Evolutionary conservation across 805 yeast species (phyloP).

Genomic region (Wickerhamiella kazuoi): DNA sequence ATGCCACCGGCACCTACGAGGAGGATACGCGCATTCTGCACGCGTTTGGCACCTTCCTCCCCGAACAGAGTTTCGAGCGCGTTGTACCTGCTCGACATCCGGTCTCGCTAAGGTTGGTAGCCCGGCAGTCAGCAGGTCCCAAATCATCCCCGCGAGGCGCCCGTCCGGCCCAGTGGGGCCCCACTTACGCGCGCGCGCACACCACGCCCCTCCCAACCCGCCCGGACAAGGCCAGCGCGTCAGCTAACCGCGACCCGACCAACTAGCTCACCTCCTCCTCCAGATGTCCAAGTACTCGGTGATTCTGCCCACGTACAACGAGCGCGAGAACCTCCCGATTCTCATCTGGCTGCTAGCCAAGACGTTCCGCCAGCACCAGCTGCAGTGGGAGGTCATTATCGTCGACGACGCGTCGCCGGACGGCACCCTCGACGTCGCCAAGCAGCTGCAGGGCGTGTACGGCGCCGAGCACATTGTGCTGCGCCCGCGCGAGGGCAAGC

Average conservation of each 20-base stretch:
- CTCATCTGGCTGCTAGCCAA: slow-evolving; percentile 51
- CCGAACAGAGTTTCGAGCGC: slow-evolving; percentile 7
- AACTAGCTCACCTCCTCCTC: too few species aligned
- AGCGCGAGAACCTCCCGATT: slow-evolving; percentile 49
- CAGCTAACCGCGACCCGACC: too few species aligned
- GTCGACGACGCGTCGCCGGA: slow-evolving; percentile 72
- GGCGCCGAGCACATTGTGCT: slow-evolving; percentile 33
- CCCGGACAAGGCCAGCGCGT: too few species aligned
- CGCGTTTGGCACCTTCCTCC: slow-evolving; percentile 6
- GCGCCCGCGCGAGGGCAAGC: slow-evolving; percentile 57
- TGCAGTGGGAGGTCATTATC: slow-evolving; percentile 61
- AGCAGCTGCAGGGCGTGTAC: slow-evolving; percentile 30
- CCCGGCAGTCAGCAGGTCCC: too few species aligned
- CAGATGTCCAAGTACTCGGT: slow-evolving; percentile 43
- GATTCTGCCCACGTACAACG: slow-evolving; percentile 64
- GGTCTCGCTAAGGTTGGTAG: too few species aligned
- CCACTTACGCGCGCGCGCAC: too few species aligned
- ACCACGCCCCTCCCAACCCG: too few species aligned
- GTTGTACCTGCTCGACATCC: not conserved
- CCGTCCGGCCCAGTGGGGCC: too few species aligned
- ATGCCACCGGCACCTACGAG: slow-evolving; percentile 99
- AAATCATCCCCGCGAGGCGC: too few species aligned
- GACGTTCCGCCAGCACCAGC: slow-evolving; percentile 37
- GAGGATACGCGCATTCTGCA: slow-evolving; percentile 32
- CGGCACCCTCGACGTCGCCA: slow-evolving; percentile 61